Base-by-base conservation (phyloP, 345 rosid species). In the Eucalyptus cloeziana region DNA sequence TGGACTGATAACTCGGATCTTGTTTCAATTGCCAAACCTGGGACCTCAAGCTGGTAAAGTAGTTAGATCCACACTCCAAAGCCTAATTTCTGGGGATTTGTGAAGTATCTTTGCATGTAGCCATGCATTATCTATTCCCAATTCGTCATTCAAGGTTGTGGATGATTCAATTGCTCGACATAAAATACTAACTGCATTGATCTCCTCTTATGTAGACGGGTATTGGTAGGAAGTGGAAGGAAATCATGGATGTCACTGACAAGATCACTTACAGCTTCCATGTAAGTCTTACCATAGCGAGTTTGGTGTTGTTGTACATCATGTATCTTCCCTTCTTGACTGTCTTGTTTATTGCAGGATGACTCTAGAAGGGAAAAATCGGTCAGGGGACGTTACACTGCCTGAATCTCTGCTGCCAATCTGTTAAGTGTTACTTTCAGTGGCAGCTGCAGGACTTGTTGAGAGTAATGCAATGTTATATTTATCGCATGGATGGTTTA, bases 201-300 rank as follows among this genome's bases (percentile, higher is more conserved):
- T 89, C 30, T 19, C 43, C 31, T 86, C 49, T 86, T 51, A 62
- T 87, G 89, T 89, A 97, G 99, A 96, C 92, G 95, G 90, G 97
- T 93, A 95, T 97, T 88, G 99, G 99, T 64, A 95, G 93, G 94
- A 97, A 97, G 94, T 97, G 99, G 99, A 97, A 97, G 94, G 99
- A 97, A 91, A 90, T 96, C 90, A 91, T 97, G 80, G 96, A 95
- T 24, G 87, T 91, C 91, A 91, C 93, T 33, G 98, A 97, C 83
- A 96, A 94, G 96, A 95, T 97, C 88, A 89, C 93, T 86, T 97
- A 96, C 95, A 94, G 91, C 92, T 96, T 96, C 91, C 98, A 95
- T 91, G 99, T 96, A 94, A 93, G 88, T 90, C 87, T 89, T 37
- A 40, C 24, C 13, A 87, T 60, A 58, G n/a, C 6, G 15, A 13